phyloP scores from a whole-genome alignment of 208 protist genomes.

The Tritrichomonas musculus region DNA sequence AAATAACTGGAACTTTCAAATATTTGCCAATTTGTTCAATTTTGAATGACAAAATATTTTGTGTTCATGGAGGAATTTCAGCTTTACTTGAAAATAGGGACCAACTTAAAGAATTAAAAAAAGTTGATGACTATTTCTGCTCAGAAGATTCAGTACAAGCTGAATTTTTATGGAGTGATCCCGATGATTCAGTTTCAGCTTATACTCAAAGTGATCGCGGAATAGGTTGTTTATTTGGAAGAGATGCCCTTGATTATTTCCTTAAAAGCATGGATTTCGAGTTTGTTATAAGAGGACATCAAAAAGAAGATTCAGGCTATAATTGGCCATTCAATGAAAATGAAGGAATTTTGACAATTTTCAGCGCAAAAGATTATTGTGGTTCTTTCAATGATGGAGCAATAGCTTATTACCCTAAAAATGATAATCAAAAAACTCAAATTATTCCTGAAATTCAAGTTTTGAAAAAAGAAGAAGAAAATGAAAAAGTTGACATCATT shows the following conservation, averaged over 20 bases:
- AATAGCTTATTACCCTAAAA: too few relatives aligned
- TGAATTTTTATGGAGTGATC: slow-evolving; percentile 64
- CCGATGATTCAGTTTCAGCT: slow-evolving; percentile 57
- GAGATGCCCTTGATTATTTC: slow-evolving; percentile 91
- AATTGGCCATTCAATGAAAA: slow-evolving; percentile 81
- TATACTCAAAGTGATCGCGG: slow-evolving; percentile 89
- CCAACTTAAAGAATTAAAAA: too few relatives aligned
- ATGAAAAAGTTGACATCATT: too few relatives aligned
- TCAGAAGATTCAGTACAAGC: slow-evolving; percentile 61
- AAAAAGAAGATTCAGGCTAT: slow-evolving; percentile 71
- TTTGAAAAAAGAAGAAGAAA: too few relatives aligned
- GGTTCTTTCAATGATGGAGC: too few relatives aligned
- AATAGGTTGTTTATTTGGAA: slow-evolving; percentile 77
- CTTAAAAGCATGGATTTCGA: slow-evolving; percentile 93
- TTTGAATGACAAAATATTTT: slow-evolving; percentile 71
- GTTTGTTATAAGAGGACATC: slow-evolving; percentile 69
- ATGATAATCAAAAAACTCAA: too few relatives aligned
- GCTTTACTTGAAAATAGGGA: slow-evolving; percentile 64
- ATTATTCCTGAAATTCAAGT: too few relatives aligned
- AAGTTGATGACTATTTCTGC: neutral
- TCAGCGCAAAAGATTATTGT: slow-evolving; percentile 97
- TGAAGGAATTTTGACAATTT: slow-evolving; percentile 95
- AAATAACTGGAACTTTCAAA: slow-evolving; percentile 67
- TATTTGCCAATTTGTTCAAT: slow-evolving; percentile 74
- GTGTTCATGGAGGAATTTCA: slow-evolving; percentile 75